These are phyloP conservation scores for Trametes meyenii DNA, from an alignment of 768 basidiomycete species.

Conservation along the genomic window DNA sequence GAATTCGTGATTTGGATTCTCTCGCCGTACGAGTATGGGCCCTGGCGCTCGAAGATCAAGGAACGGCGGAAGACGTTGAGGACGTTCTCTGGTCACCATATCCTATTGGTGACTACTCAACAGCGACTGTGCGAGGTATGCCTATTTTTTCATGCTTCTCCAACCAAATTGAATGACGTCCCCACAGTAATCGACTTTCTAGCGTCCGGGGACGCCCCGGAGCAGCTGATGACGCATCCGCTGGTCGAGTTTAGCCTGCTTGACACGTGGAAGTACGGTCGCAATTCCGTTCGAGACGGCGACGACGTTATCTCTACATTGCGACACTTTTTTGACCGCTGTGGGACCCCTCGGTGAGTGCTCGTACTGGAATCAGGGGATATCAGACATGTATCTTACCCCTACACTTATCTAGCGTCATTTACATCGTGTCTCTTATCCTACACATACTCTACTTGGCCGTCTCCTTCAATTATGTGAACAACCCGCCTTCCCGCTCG, in stretches of 20 bases:
- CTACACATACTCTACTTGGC: constrained; percentile 44
- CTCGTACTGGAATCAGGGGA: background rate
- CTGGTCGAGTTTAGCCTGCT: constrained; percentile 43
- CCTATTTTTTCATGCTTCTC: background rate
- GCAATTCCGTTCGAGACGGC: background rate
- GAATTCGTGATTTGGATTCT: constrained; percentile 38
- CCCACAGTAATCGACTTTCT: constrained; percentile 48
- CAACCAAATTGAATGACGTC: background rate
- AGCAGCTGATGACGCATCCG: constrained; percentile 43
- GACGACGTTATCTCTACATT: constrained; percentile 12
- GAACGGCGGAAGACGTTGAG: constrained; percentile 46
- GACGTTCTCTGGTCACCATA: constrained; percentile 53
- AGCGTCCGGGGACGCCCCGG: constrained; percentile 34
- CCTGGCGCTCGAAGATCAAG: constrained; percentile 45
- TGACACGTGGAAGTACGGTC: constrained; percentile 46
- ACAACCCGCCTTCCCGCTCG: constrained; percentile 28
- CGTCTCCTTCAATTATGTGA: constrained; percentile 39
- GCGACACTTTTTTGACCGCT: constrained; percentile 38
- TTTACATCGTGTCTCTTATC: constrained; percentile 48
- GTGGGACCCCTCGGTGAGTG: constrained; percentile 50
- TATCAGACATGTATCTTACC: background rate
- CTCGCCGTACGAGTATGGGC: constrained; percentile 43
- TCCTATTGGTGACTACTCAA: constrained; percentile 34
- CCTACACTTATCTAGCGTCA: constrained; percentile 36
- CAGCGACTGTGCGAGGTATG: constrained; percentile 29